Conservation (phyloP, 148 eudicot species). For the Fagopyrum homotropicum region DNA sequence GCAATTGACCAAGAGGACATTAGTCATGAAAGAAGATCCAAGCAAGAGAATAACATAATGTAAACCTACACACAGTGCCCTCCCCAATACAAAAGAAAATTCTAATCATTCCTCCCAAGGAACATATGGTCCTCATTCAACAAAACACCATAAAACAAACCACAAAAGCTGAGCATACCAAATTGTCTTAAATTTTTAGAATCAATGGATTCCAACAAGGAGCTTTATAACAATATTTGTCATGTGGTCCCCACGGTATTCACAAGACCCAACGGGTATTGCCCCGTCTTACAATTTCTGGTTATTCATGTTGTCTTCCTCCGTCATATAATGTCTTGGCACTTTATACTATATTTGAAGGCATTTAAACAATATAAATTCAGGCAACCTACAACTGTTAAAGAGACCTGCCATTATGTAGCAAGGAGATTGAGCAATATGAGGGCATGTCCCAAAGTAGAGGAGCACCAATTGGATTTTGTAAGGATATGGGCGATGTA, state of each 20-base stretch:
- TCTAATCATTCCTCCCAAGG: neutral
- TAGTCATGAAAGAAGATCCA: neutral
- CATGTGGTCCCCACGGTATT: neutral
- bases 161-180: neutral
- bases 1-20: neutral
- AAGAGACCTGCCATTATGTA: neutral
- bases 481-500: neutral
- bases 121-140: neutral
- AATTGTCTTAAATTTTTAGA: neutral
- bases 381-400: neutral
- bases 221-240: neutral
- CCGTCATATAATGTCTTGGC: neutral
- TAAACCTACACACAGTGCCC: neutral
- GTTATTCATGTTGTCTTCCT: neutral
- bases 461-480: neutral
- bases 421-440: neutral
- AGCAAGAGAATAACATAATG: neutral
- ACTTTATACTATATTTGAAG: neutral
- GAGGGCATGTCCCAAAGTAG: neutral
- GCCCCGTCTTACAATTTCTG: neutral
- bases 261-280: neutral
- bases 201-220: neutral
- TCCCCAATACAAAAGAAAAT: neutral
- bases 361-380: neutral
- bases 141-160: neutral